Percentiles rank a stretch among this genome's conserved stretches.
phyloP scores from a whole-genome alignment of 75 land plant species.

The Azolla pinnata region DNA sequence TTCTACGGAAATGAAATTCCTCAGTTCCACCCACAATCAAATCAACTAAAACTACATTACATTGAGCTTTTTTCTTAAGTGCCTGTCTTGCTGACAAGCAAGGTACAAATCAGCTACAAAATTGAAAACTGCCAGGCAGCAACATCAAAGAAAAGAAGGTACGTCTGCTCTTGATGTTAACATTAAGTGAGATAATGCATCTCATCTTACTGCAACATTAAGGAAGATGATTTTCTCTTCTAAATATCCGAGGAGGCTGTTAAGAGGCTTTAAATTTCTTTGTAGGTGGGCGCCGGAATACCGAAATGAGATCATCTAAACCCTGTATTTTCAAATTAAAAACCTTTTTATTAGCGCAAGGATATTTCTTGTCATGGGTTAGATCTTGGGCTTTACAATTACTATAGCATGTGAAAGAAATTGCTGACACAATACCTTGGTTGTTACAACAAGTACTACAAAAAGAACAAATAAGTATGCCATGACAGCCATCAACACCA shows the following conservation, averaged over 20 bases:
- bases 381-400: not conserved
- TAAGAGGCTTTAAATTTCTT: constrained; percentile 65
- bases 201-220: not conserved
- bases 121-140: not conserved
- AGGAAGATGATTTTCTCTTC: too few species aligned
- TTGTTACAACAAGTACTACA: constrained; percentile 69
- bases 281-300: constrained; percentile 75
- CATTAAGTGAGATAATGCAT: too few species aligned
- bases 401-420: not conserved
- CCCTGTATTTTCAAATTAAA: constrained; percentile 40
- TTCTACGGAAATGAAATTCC: too few species aligned
- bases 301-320: constrained; percentile 81
- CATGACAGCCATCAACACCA: constrained; percentile 63
- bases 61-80: too few species aligned
- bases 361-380: not conserved
- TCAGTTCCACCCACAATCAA: too few species aligned
- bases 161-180: too few species aligned
- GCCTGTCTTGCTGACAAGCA: too few species aligned
- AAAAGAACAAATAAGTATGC: constrained; percentile 82
- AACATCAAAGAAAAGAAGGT: not conserved
- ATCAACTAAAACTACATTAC: too few species aligned
- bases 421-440: constrained; percentile 47
- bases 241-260: too few species aligned
- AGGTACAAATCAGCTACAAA: not conserved
- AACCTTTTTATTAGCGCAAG: not conserved